These are phyloP conservation scores for Corynespora cassiicola DNA, from an alignment of 2,329 filamentous ascomycete genomes.

Conservation along the genomic window DNA sequence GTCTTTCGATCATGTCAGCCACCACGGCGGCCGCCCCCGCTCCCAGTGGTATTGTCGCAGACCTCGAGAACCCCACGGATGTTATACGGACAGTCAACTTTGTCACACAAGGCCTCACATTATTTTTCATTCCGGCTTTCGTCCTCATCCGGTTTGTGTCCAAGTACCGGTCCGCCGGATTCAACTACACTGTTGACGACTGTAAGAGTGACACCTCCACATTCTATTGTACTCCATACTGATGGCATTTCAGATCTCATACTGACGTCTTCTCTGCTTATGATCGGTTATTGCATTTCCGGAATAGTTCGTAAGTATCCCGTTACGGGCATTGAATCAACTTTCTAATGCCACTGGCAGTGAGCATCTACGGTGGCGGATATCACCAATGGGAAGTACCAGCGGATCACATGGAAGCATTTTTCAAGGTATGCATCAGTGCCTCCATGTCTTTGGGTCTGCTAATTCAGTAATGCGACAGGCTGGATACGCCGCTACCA, in stretches of 20 bases:
- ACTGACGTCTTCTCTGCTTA: slow-evolving; percentile 10
- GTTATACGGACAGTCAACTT: slow-evolving; percentile 15
- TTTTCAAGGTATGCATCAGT: slow-evolving; percentile 3
- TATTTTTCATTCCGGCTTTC: slow-evolving; percentile 12
- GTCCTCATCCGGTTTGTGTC: slow-evolving; percentile 15
- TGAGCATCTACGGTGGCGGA: slow-evolving; percentile 15
- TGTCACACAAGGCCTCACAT: slow-evolving; percentile 13
- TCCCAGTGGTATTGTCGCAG: slow-evolving; percentile 9
- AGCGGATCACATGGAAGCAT: slow-evolving; percentile 2
- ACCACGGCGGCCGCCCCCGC: slow-evolving; percentile 10
- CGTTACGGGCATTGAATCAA: background rate
- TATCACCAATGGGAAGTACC: slow-evolving; percentile 17
- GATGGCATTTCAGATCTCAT: slow-evolving; percentile 9
- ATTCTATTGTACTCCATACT: background rate
- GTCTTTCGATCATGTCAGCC: too few species aligned
- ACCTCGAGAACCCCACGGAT: slow-evolving; percentile 14
- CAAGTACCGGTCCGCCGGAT: slow-evolving; percentile 9
- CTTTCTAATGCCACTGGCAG: background rate
- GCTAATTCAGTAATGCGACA: slow-evolving; percentile 1
- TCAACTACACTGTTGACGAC: slow-evolving; percentile 14
- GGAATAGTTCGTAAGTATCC: slow-evolving; percentile 7
- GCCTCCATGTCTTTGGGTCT: too few species aligned
- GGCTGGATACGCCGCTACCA: slow-evolving; percentile 13
- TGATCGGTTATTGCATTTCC: slow-evolving; percentile 14
- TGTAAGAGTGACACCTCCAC: slow-evolving; percentile 10